These are phyloP conservation scores for Penicillium paxilli DNA, from an alignment of 495 filamentous ascomycete species.

Conservation along the genomic window DNA sequence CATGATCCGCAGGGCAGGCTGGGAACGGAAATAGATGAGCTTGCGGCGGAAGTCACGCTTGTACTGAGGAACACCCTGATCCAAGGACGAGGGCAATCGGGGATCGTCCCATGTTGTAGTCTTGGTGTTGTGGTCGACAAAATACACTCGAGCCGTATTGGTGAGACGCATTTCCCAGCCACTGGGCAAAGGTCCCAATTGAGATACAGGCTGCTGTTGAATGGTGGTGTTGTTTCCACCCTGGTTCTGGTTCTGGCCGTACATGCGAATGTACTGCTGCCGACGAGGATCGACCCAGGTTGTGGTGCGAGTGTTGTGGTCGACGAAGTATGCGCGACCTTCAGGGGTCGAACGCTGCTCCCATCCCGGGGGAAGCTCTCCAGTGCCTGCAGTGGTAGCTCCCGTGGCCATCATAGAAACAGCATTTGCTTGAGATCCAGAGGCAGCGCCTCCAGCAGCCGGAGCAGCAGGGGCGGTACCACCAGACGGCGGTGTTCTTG, in stretches of 20 bases:
- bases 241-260: constrained; percentile 63
- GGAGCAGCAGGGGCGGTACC: constrained; percentile 34
- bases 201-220: constrained; percentile 96
- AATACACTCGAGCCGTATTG: constrained; percentile 96
- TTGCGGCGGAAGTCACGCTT: constrained; percentile 98
- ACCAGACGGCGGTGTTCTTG: constrained; percentile 49
- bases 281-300: constrained; percentile 99
- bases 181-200: constrained; percentile 93
- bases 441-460: constrained; percentile 41
- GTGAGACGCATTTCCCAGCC: constrained; percentile 99
- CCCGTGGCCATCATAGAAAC: constrained; percentile 92
- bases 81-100: constrained; percentile 88
- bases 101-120: constrained; percentile 99
- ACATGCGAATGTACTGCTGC: constrained; percentile 98
- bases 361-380: constrained; percentile 94
- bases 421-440: constrained; percentile 49
- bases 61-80: constrained; percentile 98
- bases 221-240: constrained; percentile 78
- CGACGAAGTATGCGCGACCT: constrained; percentile 95
- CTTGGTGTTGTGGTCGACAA: constrained; percentile 99
- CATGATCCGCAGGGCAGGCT: constrained; percentile 91
- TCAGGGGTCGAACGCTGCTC: constrained; percentile 95
- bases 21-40: constrained; percentile 98
- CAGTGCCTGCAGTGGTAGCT: constrained; percentile 90
- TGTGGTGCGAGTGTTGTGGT: constrained; percentile 97